Base-by-base conservation (phyloP, 345 rosid species). In the Zanthoxylum bungeanum region DNA sequence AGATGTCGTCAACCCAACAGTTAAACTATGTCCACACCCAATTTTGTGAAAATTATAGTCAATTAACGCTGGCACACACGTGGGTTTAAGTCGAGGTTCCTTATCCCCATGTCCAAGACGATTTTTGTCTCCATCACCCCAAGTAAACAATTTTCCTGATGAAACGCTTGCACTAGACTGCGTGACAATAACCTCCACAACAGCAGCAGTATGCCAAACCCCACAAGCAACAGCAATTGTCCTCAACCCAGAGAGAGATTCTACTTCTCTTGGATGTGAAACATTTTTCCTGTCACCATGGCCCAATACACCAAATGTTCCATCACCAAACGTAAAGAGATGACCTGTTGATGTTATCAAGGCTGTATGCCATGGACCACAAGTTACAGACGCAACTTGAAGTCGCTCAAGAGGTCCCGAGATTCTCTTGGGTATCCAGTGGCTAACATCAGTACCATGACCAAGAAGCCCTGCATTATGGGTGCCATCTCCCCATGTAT, bases 361-460 rank as follows among this genome's bases (percentile, higher is more conserved):
- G 72, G 98, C 95, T 17, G 97, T 94, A 84, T 94, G 97, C 98
- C 98, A 94, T 4, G 97, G 90, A 80, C 98, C 98, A 79, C 98
- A 94, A 44, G 92, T 79, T 7, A 94, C 98, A 6, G 88, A 87
- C 75, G 93, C 90, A 79, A 94, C 73, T 53, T 83, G 93, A 78
- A 94, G 93, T 75, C 98, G 93, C 77, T 92, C 98, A 44, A 94
- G 95, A 63, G 97, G 97, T 73, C 93, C 97, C 4, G 91, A 83
- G 65, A 94, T 83, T 82, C 97, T 90, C 88, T 94, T 92, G 33
- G 98, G 98, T 82, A 94, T 90, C 98, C 98, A 94, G 78, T 92
- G 97, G 75, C 98, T 92, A 59, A 85, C 92, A 79, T 89, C 85
- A 27, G 88, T 84, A 64, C 93, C 97, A 82, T 92, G 91, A 60